Evolutionary conservation across 164 flowering plant genomes (phyloP).

Genomic region (Buxus sempervirens): DNA sequence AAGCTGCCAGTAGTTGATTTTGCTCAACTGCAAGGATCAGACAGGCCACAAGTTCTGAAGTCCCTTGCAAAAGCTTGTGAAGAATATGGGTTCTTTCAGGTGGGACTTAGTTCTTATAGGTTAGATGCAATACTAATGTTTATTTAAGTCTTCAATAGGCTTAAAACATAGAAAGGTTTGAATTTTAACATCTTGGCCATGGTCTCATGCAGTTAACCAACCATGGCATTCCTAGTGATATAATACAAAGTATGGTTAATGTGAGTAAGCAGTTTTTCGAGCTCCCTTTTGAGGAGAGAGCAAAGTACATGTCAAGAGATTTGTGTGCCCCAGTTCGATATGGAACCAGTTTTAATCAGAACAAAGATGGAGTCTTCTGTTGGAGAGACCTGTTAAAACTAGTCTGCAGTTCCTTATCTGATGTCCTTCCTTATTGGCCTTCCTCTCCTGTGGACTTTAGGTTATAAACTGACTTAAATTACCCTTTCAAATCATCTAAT

Average conservation of each 20-base stretch:
- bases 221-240: constrained; percentile 57
- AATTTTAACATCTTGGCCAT: neutral
- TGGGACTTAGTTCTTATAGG: constrained; percentile 10
- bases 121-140: neutral
- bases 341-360: constrained; percentile 91
- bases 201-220: constrained; percentile 58
- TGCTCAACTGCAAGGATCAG: constrained; percentile 51
- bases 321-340: constrained; percentile 63
- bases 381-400: constrained; percentile 97
- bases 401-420: constrained; percentile 40
- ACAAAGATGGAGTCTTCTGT: constrained; percentile 67
- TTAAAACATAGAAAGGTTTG: neutral
- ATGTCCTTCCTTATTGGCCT: constrained; percentile 67
- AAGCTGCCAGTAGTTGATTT: constrained; percentile 72
- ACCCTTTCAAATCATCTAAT: neutral
- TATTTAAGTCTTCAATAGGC: no score
- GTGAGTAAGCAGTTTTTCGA: constrained; percentile 59
- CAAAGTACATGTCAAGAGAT: constrained; percentile 63
- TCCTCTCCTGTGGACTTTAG: constrained; percentile 70
- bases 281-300: constrained; percentile 68
- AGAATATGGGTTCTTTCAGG: constrained; percentile 81
- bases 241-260: constrained; percentile 40
- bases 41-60: constrained; percentile 45
- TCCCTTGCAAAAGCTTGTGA: constrained; percentile 69
- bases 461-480: constrained; percentile 15